Conservation (phyloP, 2,329 filamentous ascomycete genomes). For the Pseudonectria foliicola region DNA sequence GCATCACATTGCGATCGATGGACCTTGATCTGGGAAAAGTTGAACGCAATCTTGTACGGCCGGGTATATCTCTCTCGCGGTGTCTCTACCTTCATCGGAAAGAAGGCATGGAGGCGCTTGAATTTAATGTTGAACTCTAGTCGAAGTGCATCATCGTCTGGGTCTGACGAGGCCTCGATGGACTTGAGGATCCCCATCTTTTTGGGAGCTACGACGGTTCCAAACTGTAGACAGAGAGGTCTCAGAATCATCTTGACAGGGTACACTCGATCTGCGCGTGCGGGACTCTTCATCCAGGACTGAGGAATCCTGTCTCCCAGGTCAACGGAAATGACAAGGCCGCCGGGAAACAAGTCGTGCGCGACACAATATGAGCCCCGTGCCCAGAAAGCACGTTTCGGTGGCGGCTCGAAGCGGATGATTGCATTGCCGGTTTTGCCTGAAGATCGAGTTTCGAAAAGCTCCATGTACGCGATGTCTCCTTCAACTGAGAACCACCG, state of each 20-base stretch:
- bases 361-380: slow-evolving; percentile 22
- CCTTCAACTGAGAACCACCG: slow-evolving; percentile 46
- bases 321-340: slow-evolving; percentile 13
- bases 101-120: slow-evolving; percentile 25
- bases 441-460: slow-evolving; percentile 27
- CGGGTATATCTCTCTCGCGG: slow-evolving; percentile 7
- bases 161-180: slow-evolving; percentile 2
- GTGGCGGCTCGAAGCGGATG: slow-evolving; percentile 54
- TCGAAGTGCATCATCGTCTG: slow-evolving; percentile 11
- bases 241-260: slow-evolving; percentile 33
- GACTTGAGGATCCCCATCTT: slow-evolving; percentile 53
- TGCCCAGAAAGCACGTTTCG: slow-evolving; percentile 44
- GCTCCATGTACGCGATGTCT: slow-evolving; percentile 47
- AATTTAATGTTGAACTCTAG: slow-evolving; percentile 25
- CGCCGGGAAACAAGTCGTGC: slow-evolving; percentile 14
- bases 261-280: slow-evolving; percentile 16
- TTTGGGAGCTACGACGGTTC: slow-evolving; percentile 45
- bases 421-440: slow-evolving; percentile 26
- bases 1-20: slow-evolving; percentile 23
- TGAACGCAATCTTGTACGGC: slow-evolving; percentile 36
- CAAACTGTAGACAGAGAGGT: slow-evolving; percentile 51
- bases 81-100: slow-evolving; percentile 17
- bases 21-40: slow-evolving; percentile 41
- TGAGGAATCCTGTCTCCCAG: slow-evolving; percentile 3
- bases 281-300: slow-evolving; percentile 12